Percentiles rank a stretch among this genome's conserved stretches.
Evolutionary conservation across 495 filamentous ascomycete genomes (phyloP).

Genomic region (Tuber aestivum): DNA sequence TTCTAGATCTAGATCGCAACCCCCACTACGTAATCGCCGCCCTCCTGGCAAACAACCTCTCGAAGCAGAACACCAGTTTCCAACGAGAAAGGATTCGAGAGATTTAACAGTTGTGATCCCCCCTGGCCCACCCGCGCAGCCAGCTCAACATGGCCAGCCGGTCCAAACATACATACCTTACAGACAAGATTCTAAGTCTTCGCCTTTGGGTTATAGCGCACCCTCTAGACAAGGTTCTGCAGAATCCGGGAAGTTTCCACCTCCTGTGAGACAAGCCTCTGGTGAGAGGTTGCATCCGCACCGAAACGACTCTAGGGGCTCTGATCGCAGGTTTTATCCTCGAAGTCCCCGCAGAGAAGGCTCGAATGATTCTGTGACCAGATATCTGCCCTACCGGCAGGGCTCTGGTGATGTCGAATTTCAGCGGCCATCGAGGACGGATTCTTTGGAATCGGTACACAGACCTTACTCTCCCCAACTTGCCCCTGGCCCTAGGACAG

Average conservation of each 20-base stretch:
- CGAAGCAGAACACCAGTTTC: conserved; percentile 30
- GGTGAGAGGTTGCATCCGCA: conserved; percentile 33
- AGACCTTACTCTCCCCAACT: background rate
- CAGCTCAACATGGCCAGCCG: background rate
- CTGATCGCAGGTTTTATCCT: conserved; percentile 30
- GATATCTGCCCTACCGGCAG: conserved; percentile 37
- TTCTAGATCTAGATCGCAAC: conserved; percentile 30
- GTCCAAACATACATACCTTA: conserved; percentile 33
- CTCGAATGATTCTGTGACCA: conserved; percentile 26
- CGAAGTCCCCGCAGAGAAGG: conserved; percentile 30
- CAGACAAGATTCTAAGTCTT: conserved; percentile 35
- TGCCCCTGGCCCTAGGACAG: background rate
- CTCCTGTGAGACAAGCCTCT: conserved; percentile 28
- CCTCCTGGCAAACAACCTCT: conserved; percentile 43
- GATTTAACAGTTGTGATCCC: background rate
- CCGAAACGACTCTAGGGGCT: conserved; percentile 28
- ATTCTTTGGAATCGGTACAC: background rate
- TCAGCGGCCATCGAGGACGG: background rate
- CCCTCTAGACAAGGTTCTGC: conserved; percentile 32
- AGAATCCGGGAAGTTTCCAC: conserved; percentile 29
- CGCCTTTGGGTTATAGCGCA: conserved; percentile 16
- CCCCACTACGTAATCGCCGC: conserved; percentile 17
- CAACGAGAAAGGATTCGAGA: conserved; percentile 21
- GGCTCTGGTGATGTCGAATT: conserved; percentile 15
- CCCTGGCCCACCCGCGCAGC: background rate